Conservation (phyloP, 441 rosid genomes). For the Flueggea neowawraea region DNA sequence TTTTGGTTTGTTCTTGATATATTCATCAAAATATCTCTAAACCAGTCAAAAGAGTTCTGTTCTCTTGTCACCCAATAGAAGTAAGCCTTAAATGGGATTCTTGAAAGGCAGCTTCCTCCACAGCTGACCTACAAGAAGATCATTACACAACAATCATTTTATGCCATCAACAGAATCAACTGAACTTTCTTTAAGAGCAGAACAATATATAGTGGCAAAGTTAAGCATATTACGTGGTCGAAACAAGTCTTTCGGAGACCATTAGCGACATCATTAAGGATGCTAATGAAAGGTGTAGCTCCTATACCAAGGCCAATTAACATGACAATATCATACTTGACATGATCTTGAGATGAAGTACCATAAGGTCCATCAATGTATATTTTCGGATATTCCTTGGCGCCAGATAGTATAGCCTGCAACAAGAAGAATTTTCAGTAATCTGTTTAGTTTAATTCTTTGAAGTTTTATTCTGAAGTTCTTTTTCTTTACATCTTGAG, state of each 20-base stretch:
- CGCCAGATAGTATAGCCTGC: constrained; percentile 32
- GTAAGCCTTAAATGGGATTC: constrained; percentile 42
- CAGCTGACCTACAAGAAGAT: constrained; percentile 20
- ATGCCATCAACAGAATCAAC: background rate
- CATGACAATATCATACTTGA: constrained; percentile 42
- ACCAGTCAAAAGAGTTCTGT: constrained; percentile 55
- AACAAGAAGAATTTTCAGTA: background rate
- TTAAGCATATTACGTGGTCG: background rate
- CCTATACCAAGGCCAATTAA: constrained; percentile 61
- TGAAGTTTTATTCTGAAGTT: too few relatives aligned
- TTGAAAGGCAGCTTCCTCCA: constrained; percentile 14
- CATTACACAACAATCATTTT: background rate
- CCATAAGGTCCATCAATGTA: constrained; percentile 55
- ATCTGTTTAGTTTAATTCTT: background rate
- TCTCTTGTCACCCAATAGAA: constrained; percentile 63
- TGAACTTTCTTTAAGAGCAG: background rate
- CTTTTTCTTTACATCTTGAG: constrained; percentile 36
- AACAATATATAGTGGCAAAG: background rate
- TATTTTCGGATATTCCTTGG: constrained; percentile 31
- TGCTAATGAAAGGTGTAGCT: constrained; percentile 54
- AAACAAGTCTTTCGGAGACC: constrained; percentile 9
- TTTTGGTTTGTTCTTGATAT: constrained; percentile 22
- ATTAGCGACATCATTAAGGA: constrained; percentile 37
- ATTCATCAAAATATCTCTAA: constrained; percentile 32
- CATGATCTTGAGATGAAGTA: constrained; percentile 49